Evolutionary conservation across 768 basidiomycete genomes (phyloP).

Genomic region (Saitozyma sp.): DNA sequence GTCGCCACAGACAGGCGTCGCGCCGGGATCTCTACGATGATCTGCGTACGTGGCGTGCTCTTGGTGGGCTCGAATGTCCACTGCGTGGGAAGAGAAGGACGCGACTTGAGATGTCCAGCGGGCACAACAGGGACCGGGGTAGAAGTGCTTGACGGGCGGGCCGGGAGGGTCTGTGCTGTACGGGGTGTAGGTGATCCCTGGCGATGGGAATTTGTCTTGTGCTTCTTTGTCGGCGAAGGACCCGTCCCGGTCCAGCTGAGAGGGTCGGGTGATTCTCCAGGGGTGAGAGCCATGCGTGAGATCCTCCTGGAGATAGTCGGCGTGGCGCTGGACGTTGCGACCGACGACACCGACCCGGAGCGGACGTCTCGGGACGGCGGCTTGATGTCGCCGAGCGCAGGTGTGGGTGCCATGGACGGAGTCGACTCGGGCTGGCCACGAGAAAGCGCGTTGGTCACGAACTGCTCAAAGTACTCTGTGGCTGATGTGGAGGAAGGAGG

Average conservation of each 20-base stretch:
- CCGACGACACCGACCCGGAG: no score
- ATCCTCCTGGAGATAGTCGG: slow-evolving; percentile 25
- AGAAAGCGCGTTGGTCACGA: slow-evolving; percentile 17
- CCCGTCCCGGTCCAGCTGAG: slow-evolving; percentile 12
- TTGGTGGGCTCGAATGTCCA: slow-evolving; percentile 1
- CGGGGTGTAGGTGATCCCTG: slow-evolving; percentile 14
- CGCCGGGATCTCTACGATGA: slow-evolving; percentile 13
- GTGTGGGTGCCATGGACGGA: no score
- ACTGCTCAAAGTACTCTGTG: slow-evolving; percentile 25
- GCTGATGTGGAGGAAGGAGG: slow-evolving; percentile 5
- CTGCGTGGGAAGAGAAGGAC: slow-evolving; percentile 3
- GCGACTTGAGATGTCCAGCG: neutral
- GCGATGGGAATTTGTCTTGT: slow-evolving; percentile 9
- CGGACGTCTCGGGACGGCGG: no score
- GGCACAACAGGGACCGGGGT: neutral
- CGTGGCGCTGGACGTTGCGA: slow-evolving; percentile 8
- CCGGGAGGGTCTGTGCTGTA: slow-evolving; percentile 3
- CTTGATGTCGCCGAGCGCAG: no score
- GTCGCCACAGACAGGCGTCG: no score
- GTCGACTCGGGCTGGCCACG: no score
- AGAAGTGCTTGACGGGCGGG: slow-evolving; percentile 4
- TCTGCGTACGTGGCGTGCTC: neutral
- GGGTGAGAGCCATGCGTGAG: slow-evolving; percentile 21
- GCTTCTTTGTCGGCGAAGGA: slow-evolving; percentile 38
- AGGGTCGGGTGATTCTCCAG: slow-evolving; percentile 31